A percentile compares a stretch with the other conserved stretches of the same genome.
Conservation (phyloP, 352 stramenopile species). For the Globisporangium barbulae region DNA sequence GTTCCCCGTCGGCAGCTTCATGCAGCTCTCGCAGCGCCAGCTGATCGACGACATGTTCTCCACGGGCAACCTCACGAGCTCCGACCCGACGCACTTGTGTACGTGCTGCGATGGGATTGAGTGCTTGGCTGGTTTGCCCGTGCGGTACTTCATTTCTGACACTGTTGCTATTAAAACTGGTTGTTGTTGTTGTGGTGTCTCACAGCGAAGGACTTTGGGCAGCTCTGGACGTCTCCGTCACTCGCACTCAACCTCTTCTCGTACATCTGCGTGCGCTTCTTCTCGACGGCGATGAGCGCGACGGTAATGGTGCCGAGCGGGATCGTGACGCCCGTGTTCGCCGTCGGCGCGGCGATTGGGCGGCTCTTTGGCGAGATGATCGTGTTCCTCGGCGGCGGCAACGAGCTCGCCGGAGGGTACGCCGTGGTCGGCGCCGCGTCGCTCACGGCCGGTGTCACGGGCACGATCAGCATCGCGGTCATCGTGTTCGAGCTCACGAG, state of each 20-base stretch:
- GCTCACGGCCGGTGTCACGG: slow-evolving; percentile 78
- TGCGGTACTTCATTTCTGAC: not conserved
- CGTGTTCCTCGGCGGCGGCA: slow-evolving; percentile 44
- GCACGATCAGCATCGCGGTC: slow-evolving; percentile 75
- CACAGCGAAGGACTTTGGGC: slow-evolving; percentile 38
- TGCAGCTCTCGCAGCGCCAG: slow-evolving; percentile 69
- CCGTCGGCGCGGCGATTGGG: slow-evolving; percentile 83
- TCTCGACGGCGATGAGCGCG: slow-evolving; percentile 71
- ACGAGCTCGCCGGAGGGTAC: slow-evolving; percentile 61
- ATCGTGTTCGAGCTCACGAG: slow-evolving; percentile 88
- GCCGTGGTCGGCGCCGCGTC: slow-evolving; percentile 78
- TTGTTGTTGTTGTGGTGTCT: not conserved
- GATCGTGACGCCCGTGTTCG: slow-evolving; percentile 91
- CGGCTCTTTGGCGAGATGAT: slow-evolving; percentile 88
- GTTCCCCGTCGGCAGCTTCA: slow-evolving; percentile 76
- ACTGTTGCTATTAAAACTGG: not conserved
- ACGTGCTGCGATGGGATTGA: not conserved
- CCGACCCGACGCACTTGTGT: slow-evolving; percentile 33
- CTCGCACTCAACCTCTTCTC: slow-evolving; percentile 62
- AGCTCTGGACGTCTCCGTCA: slow-evolving; percentile 58
- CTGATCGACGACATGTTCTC: slow-evolving; percentile 89
- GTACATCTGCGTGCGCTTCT: slow-evolving; percentile 73
- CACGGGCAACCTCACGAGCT: slow-evolving; percentile 42
- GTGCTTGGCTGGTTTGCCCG: not conserved
- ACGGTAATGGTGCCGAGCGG: slow-evolving; percentile 87